Conservation (phyloP, 495 filamentous ascomycete genomes). For the Pyrenopolyporus hunteri region DNA sequence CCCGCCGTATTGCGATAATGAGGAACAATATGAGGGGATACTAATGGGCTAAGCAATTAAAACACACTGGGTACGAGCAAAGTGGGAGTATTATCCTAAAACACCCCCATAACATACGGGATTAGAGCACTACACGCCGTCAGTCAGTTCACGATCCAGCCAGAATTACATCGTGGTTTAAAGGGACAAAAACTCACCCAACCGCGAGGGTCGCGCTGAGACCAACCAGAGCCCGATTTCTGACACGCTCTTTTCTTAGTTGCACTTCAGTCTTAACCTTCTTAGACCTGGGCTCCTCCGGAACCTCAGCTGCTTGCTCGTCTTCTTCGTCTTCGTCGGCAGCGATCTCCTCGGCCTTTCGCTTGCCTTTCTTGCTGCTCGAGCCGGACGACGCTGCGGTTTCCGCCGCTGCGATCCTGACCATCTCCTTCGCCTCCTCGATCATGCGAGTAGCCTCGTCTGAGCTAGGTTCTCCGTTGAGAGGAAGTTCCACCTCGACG, state of each 20-base stretch:
- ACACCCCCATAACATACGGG: constrained; percentile 60
- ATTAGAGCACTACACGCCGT: constrained; percentile 55
- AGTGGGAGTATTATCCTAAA: constrained; percentile 35
- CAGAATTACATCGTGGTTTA: background rate
- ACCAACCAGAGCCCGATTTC: constrained; percentile 81
- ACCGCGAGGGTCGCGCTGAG: constrained; percentile 83
- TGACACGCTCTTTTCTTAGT: constrained; percentile 80
- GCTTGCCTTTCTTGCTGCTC: constrained; percentile 68
- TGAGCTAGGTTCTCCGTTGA: constrained; percentile 69
- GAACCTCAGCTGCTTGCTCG: constrained; percentile 53
- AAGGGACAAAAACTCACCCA: constrained; percentile 79
- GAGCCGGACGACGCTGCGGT: constrained; percentile 49
- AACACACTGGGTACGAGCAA: constrained; percentile 4
- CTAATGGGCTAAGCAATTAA: constrained; percentile 17
- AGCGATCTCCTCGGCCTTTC: constrained; percentile 79
- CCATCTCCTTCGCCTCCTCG: constrained; percentile 86
- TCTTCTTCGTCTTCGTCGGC: constrained; percentile 47
- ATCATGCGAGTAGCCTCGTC: constrained; percentile 82
- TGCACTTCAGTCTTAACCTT: constrained; percentile 75
- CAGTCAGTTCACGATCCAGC: constrained; percentile 38
- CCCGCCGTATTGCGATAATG: constrained; percentile 3
- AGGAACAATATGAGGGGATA: constrained; percentile 23
- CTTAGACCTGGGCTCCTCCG: constrained; percentile 68
- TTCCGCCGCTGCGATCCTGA: constrained; percentile 73
- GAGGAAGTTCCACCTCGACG: constrained; percentile 74